Evolutionary conservation across 345 rosid genomes (phyloP), one percentile per base, ranked within the genome.

Genomic region (Gossypium rotundifolium): DNA sequence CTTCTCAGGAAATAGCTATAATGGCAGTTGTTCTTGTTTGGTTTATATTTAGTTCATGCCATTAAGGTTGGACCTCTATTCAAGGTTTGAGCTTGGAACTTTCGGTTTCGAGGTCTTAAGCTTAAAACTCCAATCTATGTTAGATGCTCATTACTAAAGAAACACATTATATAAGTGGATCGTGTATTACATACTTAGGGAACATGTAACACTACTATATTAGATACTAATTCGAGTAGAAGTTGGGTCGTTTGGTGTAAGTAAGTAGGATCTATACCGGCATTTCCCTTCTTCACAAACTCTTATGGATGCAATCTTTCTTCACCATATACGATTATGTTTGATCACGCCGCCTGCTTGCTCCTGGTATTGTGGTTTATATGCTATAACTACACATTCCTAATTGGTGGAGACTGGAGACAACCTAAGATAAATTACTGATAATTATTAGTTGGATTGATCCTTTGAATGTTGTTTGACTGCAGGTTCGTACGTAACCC

Each of bases 401-500:
- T 16, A 63, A 63, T 33, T 12, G 7, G 12, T 33, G 66, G 22
- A 14, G 0, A 12, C 18, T 33, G 66, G 22, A 27, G 0, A 12
- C 18, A 3, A 3, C 7, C 54, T 54, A 33, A 33, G 40, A 33
- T 5, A 33, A 33, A 33, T 33, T 33, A 33, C 40, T 33, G 40
- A 33, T 5, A 33, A 33, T 33, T 33, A 33, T 33, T 18, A 8
- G 59, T 57, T 18, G 1, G 23, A 54, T 54, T 18, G 8, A n/a
- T n/a, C 22, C 59, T 53, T n/a, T 53, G 11, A 49, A 7, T 8
- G 11, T 17, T 18, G 13, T 38, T 70, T 81, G 68, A 40, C 51
- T 67, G 52, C 90, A 94, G 98, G 98, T 76, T 94, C 97, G 29
- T 92, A 92, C 23, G 98, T 94, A 73, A 94, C 98, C n/a, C 97